These are phyloP conservation scores for Neurospora sp. DNA, from an alignment of 2,329 filamentous ascomycete species.

Conservation along the genomic window DNA sequence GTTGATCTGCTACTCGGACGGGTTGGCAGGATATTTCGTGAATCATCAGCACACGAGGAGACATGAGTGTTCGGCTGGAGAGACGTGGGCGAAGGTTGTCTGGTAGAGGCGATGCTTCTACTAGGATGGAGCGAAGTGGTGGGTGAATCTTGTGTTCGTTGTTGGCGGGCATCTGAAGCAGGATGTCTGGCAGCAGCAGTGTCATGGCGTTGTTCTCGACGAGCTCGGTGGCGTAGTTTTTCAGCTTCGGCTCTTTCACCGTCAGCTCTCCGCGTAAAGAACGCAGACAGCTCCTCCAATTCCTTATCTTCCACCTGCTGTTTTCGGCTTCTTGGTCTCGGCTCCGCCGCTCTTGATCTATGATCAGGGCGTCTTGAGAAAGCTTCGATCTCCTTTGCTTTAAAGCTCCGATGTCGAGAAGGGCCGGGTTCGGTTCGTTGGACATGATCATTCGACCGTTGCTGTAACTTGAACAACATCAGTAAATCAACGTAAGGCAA, in stretches of 20 bases:
- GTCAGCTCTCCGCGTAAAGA: slow-evolving; percentile 20
- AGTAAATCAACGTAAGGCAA: neutral
- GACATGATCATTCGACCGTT: neutral
- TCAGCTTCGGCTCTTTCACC: neutral
- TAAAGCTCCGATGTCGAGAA: neutral
- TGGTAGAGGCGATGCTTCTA: neutral
- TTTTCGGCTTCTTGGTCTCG: slow-evolving; percentile 6
- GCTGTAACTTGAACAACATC: neutral
- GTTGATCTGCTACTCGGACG: slow-evolving; percentile 6
- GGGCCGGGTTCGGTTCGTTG: neutral
- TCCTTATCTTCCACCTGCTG: slow-evolving; percentile 22
- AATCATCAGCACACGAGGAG: neutral
- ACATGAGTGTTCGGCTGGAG: neutral
- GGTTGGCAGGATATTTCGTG: neutral
- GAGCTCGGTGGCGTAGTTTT: neutral
- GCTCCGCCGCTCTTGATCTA: neutral
- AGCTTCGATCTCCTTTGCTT: neutral
- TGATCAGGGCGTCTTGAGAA: neutral
- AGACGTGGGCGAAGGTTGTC: neutral
- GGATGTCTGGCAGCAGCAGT: neutral
- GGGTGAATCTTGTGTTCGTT: neutral
- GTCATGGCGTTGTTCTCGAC: neutral
- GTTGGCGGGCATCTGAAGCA: neutral
- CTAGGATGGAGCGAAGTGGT: neutral
- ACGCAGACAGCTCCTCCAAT: slow-evolving; percentile 26